phyloP scores from a whole-genome alignment of 257 asterid species.

The Plantago ovata region DNA sequence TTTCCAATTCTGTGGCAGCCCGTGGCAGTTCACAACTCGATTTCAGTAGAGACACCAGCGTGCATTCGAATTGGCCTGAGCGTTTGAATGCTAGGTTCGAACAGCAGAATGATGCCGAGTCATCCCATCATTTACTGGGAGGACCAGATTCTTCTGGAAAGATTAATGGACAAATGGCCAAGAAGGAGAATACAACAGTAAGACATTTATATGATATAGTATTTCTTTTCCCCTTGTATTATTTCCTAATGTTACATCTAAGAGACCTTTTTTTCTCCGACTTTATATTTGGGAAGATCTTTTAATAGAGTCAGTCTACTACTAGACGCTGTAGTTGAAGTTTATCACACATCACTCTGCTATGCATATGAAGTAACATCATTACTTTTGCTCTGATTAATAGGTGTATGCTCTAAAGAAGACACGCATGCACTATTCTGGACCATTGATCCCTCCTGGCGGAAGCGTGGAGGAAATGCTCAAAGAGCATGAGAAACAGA shows the following conservation, averaged over 20 bases:
- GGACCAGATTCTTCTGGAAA: conserved; percentile 36
- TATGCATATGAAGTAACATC: not conserved
- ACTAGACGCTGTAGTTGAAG: too few relatives aligned
- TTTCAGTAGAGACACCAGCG: conserved; percentile 44
- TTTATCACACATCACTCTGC: too few relatives aligned
- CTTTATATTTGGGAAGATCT: too few relatives aligned
- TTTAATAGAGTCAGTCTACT: too few relatives aligned
- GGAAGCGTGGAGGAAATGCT: conserved; percentile 81
- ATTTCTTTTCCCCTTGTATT: not conserved
- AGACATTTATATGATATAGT: conserved; percentile 17
- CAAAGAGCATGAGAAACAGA: conserved; percentile 72
- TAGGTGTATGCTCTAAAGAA: conserved; percentile 50
- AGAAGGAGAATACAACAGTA: conserved; percentile 42
- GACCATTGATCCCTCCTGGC: conserved; percentile 64
- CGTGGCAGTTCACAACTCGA: conserved; percentile 59
- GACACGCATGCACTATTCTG: conserved; percentile 71
- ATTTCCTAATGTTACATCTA: too few relatives aligned
- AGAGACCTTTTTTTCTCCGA: too few relatives aligned
- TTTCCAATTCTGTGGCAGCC: conserved; percentile 73
- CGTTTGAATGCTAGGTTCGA: conserved; percentile 31
- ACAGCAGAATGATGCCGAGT: conserved; percentile 44
- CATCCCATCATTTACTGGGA: conserved; percentile 61
- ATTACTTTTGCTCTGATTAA: conserved; percentile 10
- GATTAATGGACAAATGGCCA: conserved; percentile 41
- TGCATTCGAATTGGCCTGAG: conserved; percentile 46